phyloP scores from a whole-genome alignment of 345 rosid genomes.

The Lepidium sativum region DNA sequence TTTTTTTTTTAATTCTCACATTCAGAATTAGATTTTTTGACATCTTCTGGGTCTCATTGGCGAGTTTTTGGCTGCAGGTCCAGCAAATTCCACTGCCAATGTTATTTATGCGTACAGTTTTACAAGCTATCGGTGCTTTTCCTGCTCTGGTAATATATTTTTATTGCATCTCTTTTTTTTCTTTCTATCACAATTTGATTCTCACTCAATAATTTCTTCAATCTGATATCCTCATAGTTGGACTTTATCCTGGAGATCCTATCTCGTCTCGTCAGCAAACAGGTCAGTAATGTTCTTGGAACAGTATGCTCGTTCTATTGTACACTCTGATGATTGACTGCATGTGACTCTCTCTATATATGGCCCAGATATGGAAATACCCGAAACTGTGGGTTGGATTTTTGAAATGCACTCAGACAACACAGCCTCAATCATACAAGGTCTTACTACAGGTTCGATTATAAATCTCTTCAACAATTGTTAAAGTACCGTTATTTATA shows the following conservation, averaged over 20 bases:
- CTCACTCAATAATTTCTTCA: constrained; percentile 3
- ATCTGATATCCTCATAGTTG: constrained; percentile 38
- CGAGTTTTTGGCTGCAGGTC: constrained; percentile 49
- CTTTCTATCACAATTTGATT: not conserved
- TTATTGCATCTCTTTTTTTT: not conserved
- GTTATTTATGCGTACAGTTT: constrained; percentile 96
- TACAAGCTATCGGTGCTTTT: constrained; percentile 93
- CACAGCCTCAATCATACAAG: constrained; percentile 85
- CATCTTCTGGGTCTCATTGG: not conserved
- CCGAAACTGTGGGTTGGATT: constrained; percentile 99
- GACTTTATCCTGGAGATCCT: constrained; percentile 93
- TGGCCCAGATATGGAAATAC: constrained; percentile 85
- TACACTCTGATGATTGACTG: constrained; percentile 7
- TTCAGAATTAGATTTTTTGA: not conserved
- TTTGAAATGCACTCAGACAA: constrained; percentile 76
- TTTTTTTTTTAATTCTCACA: not conserved
- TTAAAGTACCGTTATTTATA: not conserved
- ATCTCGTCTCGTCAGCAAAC: constrained; percentile 89
- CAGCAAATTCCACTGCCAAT: constrained; percentile 97
- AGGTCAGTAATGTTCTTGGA: constrained; percentile 41
- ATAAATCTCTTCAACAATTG: not conserved
- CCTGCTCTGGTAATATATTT: constrained; percentile 73
- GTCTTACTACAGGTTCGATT: constrained; percentile 82
- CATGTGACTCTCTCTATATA: not conserved
- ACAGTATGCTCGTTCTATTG: not conserved